Evolutionary conservation across 1,284 basidiomycete genomes (phyloP).

Genomic region (Phellopilus nigrolimitatus): DNA sequence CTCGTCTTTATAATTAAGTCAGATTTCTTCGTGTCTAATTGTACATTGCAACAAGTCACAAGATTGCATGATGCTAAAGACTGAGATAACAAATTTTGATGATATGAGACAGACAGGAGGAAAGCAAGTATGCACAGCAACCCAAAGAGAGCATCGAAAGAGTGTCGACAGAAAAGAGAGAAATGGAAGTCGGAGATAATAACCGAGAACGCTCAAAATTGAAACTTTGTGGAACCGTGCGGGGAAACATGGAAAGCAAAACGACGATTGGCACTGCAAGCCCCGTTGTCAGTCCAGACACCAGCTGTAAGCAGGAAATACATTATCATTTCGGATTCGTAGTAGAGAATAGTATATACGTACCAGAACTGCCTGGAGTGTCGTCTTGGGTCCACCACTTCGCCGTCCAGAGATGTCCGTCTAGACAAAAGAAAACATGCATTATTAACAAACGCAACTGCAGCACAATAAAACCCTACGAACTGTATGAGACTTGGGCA

Average conservation of each 20-base stretch:
- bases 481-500: constrained; percentile 45
- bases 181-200: no score
- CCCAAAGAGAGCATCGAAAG: no score
- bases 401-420: constrained; percentile 45
- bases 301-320: constrained; percentile 28
- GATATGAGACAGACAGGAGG: no score
- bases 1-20: no score
- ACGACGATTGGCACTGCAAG: constrained; percentile 23
- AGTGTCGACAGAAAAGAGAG: no score
- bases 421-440: constrained; percentile 15
- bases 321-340: constrained; percentile 18
- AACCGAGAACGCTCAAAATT: not conserved
- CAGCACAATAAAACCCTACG: constrained; percentile 21
- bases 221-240: not conserved
- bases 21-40: no score
- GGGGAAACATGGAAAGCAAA: not conserved
- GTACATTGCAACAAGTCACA: no score
- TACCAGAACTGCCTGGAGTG: constrained; percentile 40
- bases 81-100: no score
- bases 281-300: constrained; percentile 35
- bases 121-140: no score
- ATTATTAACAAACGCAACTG: constrained; percentile 4
- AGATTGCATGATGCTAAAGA: no score
- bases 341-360: not conserved
- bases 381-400: constrained; percentile 58